These are phyloP conservation scores for Dillenia suffruticosa DNA, from an alignment of 164 flowering plant genomes.

Conservation along the genomic window DNA sequence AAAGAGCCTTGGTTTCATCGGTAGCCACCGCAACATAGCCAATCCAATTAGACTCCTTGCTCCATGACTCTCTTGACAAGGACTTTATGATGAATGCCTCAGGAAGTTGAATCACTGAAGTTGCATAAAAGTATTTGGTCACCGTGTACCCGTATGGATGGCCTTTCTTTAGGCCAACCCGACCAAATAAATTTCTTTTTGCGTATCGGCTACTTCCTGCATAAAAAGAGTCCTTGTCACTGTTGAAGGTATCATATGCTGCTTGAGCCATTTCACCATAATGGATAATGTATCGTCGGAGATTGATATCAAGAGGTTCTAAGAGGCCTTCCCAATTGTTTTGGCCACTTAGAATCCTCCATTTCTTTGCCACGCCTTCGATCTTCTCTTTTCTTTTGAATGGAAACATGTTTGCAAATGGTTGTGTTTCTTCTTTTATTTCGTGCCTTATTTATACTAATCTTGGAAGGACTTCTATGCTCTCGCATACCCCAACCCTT, in stretches of 20 bases:
- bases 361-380: conserved; percentile 25
- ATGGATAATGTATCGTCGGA: conserved; percentile 44
- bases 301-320: conserved; percentile 48
- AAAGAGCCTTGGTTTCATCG: conserved; percentile 33
- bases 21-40: conserved; percentile 32
- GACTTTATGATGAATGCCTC: conserved; percentile 17
- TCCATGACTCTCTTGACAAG: conserved; percentile 19
- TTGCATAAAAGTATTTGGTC: conserved; percentile 29
- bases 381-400: too few species aligned
- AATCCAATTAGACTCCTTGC: conserved; percentile 21
- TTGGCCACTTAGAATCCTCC: conserved; percentile 41
- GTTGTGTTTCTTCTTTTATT: too few species aligned
- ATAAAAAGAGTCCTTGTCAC: conserved; percentile 13
- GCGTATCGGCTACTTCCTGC: conserved; percentile 16
- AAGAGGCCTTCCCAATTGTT: conserved; percentile 39
- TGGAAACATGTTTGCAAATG: too few species aligned
- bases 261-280: conserved; percentile 40
- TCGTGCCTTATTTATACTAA: too few species aligned
- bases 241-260: conserved; percentile 16
- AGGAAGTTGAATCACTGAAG: conserved; percentile 8
- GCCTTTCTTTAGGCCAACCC: conserved; percentile 14
- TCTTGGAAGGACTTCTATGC: too few species aligned
- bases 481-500: too few species aligned
- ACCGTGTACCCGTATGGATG: conserved; percentile 27
- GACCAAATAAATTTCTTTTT: conserved; percentile 7